Evolutionary conservation across 805 yeast species (phyloP).

Genomic region (Pichia cephalocereana): DNA sequence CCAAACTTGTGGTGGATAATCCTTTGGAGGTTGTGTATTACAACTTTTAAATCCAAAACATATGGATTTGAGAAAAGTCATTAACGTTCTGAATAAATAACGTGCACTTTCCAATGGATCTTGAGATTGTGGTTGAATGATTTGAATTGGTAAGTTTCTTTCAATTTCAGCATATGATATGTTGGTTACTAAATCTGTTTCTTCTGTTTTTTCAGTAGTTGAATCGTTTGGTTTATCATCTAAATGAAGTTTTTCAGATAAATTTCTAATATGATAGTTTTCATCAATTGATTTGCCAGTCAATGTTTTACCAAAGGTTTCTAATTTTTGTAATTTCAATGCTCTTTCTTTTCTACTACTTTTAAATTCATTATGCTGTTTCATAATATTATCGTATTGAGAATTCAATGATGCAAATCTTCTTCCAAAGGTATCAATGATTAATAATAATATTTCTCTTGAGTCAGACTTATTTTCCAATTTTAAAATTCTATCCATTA

Average conservation of each 20-base stretch:
- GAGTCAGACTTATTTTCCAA: slow-evolving; percentile 75
- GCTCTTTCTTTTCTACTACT: slow-evolving; percentile 34
- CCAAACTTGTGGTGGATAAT: slow-evolving; percentile 55
- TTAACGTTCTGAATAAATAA: slow-evolving; percentile 74
- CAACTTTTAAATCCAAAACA: slow-evolving; percentile 83
- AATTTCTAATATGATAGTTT: slow-evolving; percentile 4
- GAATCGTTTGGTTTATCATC: not conserved
- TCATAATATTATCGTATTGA: slow-evolving; percentile 57
- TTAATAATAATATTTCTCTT: slow-evolving; percentile 73
- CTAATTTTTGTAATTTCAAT: slow-evolving; percentile 30
- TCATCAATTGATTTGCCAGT: slow-evolving; percentile 18
- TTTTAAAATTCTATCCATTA: slow-evolving; percentile 82
- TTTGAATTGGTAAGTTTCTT: slow-evolving; percentile 47
- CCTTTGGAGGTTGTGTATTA: slow-evolving; percentile 69
- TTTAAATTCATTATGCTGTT: slow-evolving; percentile 48
- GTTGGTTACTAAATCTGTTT: slow-evolving; percentile 4
- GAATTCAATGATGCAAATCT: slow-evolving; percentile 69
- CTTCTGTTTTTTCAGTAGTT: slow-evolving; percentile 13
- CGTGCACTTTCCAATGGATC: slow-evolving; percentile 84
- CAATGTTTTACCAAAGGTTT: slow-evolving; percentile 30
- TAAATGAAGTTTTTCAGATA: slow-evolving; percentile 5
- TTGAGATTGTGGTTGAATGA: slow-evolving; percentile 39
- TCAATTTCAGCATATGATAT: slow-evolving; percentile 38
- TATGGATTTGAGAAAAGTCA: slow-evolving; percentile 84
- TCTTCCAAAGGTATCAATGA: slow-evolving; percentile 80